Percentiles rank a stretch among this genome's conserved stretches.
Evolutionary conservation across 345 rosid genomes (phyloP).

Genomic region (Aquilaria sinensis): DNA sequence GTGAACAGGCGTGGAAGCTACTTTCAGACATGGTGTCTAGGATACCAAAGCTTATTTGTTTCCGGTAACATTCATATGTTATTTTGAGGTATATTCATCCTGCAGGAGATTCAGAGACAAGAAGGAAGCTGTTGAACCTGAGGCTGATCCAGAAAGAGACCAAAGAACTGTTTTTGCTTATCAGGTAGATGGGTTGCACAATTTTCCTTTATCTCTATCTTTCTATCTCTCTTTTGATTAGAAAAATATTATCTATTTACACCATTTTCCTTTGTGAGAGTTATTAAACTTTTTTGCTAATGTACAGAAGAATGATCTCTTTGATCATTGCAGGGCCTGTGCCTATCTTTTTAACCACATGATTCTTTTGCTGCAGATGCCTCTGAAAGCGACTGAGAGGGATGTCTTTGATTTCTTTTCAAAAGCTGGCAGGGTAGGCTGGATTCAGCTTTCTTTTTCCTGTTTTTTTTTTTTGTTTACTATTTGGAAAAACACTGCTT

Average conservation of each 20-base stretch:
- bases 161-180: conserved; percentile 96
- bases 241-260: too few relatives aligned
- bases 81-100: neutral
- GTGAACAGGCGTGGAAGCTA: neutral
- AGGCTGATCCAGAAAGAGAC: conserved; percentile 96
- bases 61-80: neutral
- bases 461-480: neutral
- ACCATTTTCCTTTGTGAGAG: neutral
- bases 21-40: conserved; percentile 1
- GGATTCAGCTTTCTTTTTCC: conserved; percentile 5
- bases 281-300: neutral
- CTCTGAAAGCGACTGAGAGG: conserved; percentile 86
- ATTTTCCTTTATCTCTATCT: conserved; percentile 3
- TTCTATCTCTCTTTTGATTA: too few relatives aligned
- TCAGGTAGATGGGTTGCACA: conserved; percentile 41
- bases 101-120: conserved; percentile 75
- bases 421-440: conserved; percentile 85
- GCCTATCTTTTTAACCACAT: conserved; percentile 5
- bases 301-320: neutral
- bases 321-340: neutral
- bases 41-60: neutral
- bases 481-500: too few relatives aligned
- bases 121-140: conserved; percentile 73
- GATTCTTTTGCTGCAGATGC: conserved; percentile 57
- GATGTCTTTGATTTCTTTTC: conserved; percentile 94